Evolutionary conservation across 2,329 filamentous ascomycete genomes (phyloP).

Genomic region (Laburnicola sp.): DNA sequence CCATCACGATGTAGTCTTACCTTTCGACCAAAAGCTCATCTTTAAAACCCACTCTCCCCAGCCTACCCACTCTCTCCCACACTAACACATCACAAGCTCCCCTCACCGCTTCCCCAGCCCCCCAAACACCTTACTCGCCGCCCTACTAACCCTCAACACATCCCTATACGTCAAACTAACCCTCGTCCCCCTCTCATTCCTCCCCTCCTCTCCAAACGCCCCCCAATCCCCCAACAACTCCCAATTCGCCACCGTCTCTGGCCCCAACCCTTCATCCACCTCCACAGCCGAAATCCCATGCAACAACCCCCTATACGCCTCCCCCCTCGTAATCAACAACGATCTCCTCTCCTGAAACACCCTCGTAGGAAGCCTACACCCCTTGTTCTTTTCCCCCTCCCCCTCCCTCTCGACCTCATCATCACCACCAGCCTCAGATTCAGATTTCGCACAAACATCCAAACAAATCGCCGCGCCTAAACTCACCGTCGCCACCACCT

Average conservation of each 20-base stretch:
- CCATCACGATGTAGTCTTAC: too few relatives aligned
- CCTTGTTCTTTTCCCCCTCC: neutral
- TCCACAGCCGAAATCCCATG: slow-evolving; percentile 71
- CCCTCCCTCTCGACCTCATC: slow-evolving; percentile 20
- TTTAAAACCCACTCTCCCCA: too few relatives aligned
- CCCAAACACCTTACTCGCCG: slow-evolving; percentile 38
- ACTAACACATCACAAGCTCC: neutral
- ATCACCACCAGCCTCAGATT: slow-evolving; percentile 55
- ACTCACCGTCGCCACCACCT: slow-evolving; percentile 88
- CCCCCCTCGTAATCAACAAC: slow-evolving; percentile 69
- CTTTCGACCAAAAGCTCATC: too few relatives aligned
- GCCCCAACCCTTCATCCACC: slow-evolving; percentile 66
- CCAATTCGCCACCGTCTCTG: slow-evolving; percentile 70
- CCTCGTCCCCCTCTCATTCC: slow-evolving; percentile 62
- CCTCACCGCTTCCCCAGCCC: slow-evolving; percentile 13
- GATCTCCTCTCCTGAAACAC: slow-evolving; percentile 86
- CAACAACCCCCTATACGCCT: slow-evolving; percentile 70
- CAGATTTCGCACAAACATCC: slow-evolving; percentile 62
- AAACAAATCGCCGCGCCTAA: slow-evolving; percentile 77
- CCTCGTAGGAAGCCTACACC: slow-evolving; percentile 38
- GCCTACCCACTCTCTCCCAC: too few relatives aligned
- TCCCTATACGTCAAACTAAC: slow-evolving; percentile 83
- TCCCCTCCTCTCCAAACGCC: slow-evolving; percentile 51
- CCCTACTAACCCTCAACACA: slow-evolving; percentile 60
- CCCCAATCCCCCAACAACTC: slow-evolving; percentile 59